Conservation (phyloP, 192 early-diverging fungal genomes). For the Gigaspora rosea region DNA sequence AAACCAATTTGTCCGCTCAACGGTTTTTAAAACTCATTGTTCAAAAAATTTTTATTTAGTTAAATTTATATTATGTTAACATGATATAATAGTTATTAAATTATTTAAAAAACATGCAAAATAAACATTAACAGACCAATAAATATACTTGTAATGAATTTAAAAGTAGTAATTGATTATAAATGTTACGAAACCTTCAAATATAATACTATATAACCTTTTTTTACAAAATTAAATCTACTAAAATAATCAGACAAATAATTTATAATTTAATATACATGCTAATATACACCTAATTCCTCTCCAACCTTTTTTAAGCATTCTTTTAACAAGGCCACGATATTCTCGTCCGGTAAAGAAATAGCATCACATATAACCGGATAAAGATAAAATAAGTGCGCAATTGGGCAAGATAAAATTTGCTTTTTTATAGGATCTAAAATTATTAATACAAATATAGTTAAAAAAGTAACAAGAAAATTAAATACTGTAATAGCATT, state of each 20-base stretch:
- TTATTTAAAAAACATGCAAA: too few relatives aligned
- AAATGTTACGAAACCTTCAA: too few relatives aligned
- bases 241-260: neutral
- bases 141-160: too few relatives aligned
- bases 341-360: conserved; percentile 49
- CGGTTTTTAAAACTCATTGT: too few relatives aligned
- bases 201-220: too few relatives aligned
- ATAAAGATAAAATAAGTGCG: conserved; percentile 75
- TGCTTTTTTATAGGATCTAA: conserved; percentile 39
- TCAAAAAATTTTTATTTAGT: too few relatives aligned
- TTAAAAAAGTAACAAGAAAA: neutral
- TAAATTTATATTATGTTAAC: too few relatives aligned
- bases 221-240: too few relatives aligned
- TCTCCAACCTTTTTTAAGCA: conserved; percentile 47
- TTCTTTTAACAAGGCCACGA: conserved; percentile 39
- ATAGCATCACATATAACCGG: conserved; percentile 62
- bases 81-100: too few relatives aligned
- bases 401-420: conserved; percentile 56
- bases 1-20: too few relatives aligned
- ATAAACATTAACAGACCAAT: too few relatives aligned
- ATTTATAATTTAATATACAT: neutral
- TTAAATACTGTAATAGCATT: conserved; percentile 1
- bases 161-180: too few relatives aligned
- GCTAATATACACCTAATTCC: conserved; percentile 36
- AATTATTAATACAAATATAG: neutral